Base-by-base conservation (phyloP, 345 rosid species). In the Ceriops decandra region DNA sequence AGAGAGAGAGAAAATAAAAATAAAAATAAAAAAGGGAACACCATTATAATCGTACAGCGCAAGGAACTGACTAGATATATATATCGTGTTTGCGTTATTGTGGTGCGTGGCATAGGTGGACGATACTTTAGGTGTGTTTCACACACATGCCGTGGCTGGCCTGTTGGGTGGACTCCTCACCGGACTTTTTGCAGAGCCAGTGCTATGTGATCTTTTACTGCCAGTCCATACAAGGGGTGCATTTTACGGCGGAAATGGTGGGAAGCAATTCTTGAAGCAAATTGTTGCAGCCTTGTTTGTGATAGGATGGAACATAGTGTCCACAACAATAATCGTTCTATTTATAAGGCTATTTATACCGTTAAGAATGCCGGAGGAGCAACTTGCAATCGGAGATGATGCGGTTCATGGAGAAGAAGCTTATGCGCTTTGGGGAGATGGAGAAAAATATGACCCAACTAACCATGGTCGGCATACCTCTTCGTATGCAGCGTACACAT, bases 351-450 rank as follows among this genome's bases (percentile, higher is more conserved):
- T 90, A 47, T 77, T 85, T 46, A 83, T 93, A 54, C 98, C 97
- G 0, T 49, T 93, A 52, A 81, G 98, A 62, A 93, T 93, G 96
- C 87, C 97, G 0, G 92, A 93, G 28, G 89, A 87, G 68, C 82
- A 83, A 72, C 96, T 93, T 3, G 79, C 71, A 35, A 88, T 87
- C 17, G 98, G 98, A 57, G 98, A 93, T 6, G 98, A 93, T 0
- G 98, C 98, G 0, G 97, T 85, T 33, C 97, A 93, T 19, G 98
- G 98, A 1, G 98, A 93, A 80, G 97, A 93, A 85, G 97, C 97
- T 27, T 93, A 93, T 56, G 97, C 96, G 8, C 92, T 93, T 3
- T 93, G 98, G 97, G 98, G 98, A 19, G 98, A 93, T 62, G 98
- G 98, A 16, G 98, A 93, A 60, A 90, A 84, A 73, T 89, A 82